Conservation (phyloP, 1,284 basidiomycete species). For the Dichomitus squalens region DNA sequence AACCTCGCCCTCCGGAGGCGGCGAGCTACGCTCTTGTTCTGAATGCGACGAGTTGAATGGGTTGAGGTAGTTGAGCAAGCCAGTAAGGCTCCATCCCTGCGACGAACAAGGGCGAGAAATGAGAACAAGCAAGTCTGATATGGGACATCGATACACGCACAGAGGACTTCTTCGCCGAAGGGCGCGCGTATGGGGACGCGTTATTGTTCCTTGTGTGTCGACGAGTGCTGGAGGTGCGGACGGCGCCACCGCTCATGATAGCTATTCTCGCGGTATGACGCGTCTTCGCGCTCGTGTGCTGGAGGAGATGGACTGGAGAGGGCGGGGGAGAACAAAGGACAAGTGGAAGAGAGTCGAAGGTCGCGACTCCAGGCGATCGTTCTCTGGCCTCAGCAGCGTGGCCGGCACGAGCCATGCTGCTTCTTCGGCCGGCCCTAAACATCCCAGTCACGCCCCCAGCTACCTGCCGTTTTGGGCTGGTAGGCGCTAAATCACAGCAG, state of each 20-base stretch:
- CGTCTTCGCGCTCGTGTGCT: not conserved
- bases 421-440: constrained; percentile 26
- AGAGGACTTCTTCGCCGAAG: constrained; percentile 24
- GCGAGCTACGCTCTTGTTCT: constrained; percentile 1
- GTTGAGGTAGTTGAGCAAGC: constrained; percentile 26
- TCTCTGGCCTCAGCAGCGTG: constrained; percentile 14
- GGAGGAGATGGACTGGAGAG: not conserved
- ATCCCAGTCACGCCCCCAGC: constrained; percentile 22
- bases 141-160: constrained; percentile 8
- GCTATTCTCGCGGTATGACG: not conserved
- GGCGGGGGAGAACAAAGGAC: constrained; percentile 7
- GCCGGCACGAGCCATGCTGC: constrained; percentile 15
- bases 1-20: constrained; percentile 10
- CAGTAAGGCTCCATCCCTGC: constrained; percentile 26
- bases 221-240: constrained; percentile 18
- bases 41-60: constrained; percentile 20
- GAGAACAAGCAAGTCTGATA: not conserved
- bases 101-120: not conserved
- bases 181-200: constrained; percentile 29
- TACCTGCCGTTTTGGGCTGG: constrained; percentile 15
- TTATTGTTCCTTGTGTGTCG: constrained; percentile 25
- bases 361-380: constrained; percentile 10
- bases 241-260: constrained; percentile 25
- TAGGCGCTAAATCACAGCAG: constrained; percentile 12
- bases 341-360: not conserved